A percentile compares a stretch with the other conserved stretches of the same genome.
Conservation (phyloP, 192 early-diverging fungal genomes). For the Linnemannia hyalina region DNA sequence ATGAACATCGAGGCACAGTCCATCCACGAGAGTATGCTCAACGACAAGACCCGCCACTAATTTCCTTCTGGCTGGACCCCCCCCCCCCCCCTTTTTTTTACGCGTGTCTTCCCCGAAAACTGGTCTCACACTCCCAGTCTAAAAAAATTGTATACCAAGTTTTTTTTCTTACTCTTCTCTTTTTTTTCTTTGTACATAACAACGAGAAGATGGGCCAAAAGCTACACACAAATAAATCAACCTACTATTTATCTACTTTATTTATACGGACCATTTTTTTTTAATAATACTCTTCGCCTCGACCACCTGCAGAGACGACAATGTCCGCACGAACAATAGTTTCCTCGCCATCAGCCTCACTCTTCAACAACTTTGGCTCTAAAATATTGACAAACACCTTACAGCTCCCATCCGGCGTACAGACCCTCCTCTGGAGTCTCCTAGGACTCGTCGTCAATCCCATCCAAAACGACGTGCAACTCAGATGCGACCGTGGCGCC, state of each 20-base stretch:
- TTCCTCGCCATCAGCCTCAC: background rate
- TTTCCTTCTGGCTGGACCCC: too few relatives aligned
- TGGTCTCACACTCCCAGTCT: background rate
- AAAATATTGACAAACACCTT: constrained; percentile 4
- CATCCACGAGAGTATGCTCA: constrained; percentile 48
- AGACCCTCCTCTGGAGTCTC: constrained; percentile 18
- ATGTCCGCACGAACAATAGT: background rate
- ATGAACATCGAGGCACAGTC: constrained; percentile 54
- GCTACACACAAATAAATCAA: too few relatives aligned
- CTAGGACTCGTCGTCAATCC: constrained; percentile 19
- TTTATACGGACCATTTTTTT: background rate
- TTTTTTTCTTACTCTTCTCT: background rate
- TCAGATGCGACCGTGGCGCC: constrained; percentile 10
- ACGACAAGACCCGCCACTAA: constrained; percentile 15
- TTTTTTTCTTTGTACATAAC: too few relatives aligned
- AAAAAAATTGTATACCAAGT: constrained; percentile 7
- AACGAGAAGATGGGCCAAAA: too few relatives aligned
- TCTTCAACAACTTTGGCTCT: background rate
- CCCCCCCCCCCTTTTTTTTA: background rate
- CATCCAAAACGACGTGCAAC: constrained; percentile 39
- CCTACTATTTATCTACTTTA: background rate
- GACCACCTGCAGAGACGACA: background rate
- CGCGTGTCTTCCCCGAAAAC: background rate
- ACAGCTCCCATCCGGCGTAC: constrained; percentile 21
- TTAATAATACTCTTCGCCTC: constrained; percentile 2